Conservation (phyloP, 2,329 filamentous ascomycete genomes). For the Penicillium fuscoglaucum region DNA sequence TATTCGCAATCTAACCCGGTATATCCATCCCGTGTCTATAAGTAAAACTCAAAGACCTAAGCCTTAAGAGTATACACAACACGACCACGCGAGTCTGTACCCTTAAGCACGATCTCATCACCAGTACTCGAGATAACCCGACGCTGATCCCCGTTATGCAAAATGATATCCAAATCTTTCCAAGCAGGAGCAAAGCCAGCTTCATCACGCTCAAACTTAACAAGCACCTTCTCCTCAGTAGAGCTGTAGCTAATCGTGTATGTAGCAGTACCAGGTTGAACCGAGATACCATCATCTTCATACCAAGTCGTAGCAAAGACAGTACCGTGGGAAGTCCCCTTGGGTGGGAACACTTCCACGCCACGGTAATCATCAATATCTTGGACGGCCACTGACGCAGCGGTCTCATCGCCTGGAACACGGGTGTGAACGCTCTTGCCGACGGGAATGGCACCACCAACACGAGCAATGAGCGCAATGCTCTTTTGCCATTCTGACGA, state of each 20-base stretch:
- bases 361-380: conserved; percentile 57
- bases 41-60: conserved; percentile 3
- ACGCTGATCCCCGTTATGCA: conserved; percentile 53
- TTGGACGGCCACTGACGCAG: conserved; percentile 41
- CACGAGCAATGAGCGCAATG: conserved; percentile 57
- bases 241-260: conserved; percentile 50
- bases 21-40: not conserved
- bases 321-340: conserved; percentile 40
- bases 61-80: conserved; percentile 33
- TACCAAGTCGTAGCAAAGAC: conserved; percentile 51
- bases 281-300: conserved; percentile 59
- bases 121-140: conserved; percentile 38
- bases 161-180: conserved; percentile 51
- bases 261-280: conserved; percentile 41
- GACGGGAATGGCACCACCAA: conserved; percentile 56
- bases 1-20: too few species aligned
- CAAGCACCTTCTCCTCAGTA: conserved; percentile 46
- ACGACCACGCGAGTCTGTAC: conserved; percentile 29
- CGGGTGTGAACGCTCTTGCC: conserved; percentile 55
- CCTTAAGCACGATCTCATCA: conserved; percentile 31
- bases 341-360: conserved; percentile 59
- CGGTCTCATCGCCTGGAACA: conserved; percentile 52
- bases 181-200: conserved; percentile 52
- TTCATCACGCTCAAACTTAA: conserved; percentile 45
- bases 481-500: conserved; percentile 54